phyloP scores from a whole-genome alignment of 805 yeast species.

The Myxozyma monticola region DNA sequence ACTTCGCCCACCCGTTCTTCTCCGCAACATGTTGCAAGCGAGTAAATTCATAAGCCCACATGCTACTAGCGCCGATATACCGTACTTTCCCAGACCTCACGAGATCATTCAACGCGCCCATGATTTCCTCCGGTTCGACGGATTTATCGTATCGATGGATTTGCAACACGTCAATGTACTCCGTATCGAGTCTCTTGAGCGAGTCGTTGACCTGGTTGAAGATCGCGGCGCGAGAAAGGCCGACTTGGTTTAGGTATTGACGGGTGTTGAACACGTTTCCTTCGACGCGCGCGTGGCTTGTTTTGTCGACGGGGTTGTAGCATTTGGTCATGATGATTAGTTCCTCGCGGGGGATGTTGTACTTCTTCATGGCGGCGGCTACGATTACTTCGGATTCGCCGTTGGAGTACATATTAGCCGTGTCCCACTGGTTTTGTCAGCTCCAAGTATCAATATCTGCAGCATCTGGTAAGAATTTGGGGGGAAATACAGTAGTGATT shows the following conservation, averaged over 20 bases:
- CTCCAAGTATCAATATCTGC: too few species aligned
- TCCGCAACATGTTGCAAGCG: slow-evolving; percentile 57
- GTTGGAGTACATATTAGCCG: slow-evolving; percentile 49
- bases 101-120: slow-evolving; percentile 57
- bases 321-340: slow-evolving; percentile 57
- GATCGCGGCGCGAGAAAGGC: slow-evolving; percentile 50
- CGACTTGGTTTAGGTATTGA: slow-evolving; percentile 52
- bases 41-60: slow-evolving; percentile 57
- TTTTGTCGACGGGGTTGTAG: slow-evolving; percentile 21
- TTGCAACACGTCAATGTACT: slow-evolving; percentile 55
- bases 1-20: slow-evolving; percentile 56
- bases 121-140: slow-evolving; percentile 50
- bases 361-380: slow-evolving; percentile 55
- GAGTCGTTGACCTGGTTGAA: slow-evolving; percentile 48
- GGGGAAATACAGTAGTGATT: slow-evolving; percentile 42
- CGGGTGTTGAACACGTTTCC: slow-evolving; percentile 2
- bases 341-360: slow-evolving; percentile 53
- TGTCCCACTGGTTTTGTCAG: slow-evolving; percentile 38
- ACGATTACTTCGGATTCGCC: slow-evolving; percentile 46
- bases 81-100: slow-evolving; percentile 50
- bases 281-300: slow-evolving; percentile 31
- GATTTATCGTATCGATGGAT: slow-evolving; percentile 55
- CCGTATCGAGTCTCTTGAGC: slow-evolving; percentile 48
- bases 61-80: slow-evolving; percentile 64
- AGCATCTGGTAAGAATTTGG: too few species aligned